These are phyloP conservation scores for Sporisorium iseilematis-ciliati DNA, from an alignment of 1,284 basidiomycete species.

Conservation along the genomic window DNA sequence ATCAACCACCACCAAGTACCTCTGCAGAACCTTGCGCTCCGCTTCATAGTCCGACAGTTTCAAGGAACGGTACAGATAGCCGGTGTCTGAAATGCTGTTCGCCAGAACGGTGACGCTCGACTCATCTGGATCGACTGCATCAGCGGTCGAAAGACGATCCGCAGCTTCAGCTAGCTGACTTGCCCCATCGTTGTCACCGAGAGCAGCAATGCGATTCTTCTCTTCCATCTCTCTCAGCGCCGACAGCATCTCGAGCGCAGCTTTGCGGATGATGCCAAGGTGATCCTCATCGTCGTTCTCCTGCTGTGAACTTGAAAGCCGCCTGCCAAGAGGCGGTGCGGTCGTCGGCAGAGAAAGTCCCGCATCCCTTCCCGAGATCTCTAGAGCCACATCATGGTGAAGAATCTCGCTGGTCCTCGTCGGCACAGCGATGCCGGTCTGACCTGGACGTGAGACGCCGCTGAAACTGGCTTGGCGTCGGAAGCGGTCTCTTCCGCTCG, in stretches of 20 bases:
- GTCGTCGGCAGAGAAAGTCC: not conserved
- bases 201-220: slow-evolving; percentile 44
- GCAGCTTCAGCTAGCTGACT: not conserved
- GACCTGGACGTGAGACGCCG: slow-evolving; percentile 30
- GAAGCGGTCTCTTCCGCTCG: slow-evolving; percentile 37
- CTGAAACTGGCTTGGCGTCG: slow-evolving; percentile 54
- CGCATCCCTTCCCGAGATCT: not conserved
- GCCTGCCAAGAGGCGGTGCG: not conserved
- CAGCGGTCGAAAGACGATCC: not conserved
- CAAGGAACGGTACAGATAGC: slow-evolving; percentile 81
- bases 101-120: slow-evolving; percentile 7
- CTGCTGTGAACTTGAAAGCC: not conserved
- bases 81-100: slow-evolving; percentile 67
- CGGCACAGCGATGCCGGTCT: slow-evolving; percentile 11
- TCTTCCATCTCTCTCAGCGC: slow-evolving; percentile 75
- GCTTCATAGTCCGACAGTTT: slow-evolving; percentile 74
- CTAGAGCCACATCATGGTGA: slow-evolving; percentile 7
- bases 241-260: slow-evolving; percentile 81
- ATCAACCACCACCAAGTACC: slow-evolving; percentile 34
- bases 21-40: slow-evolving; percentile 72
- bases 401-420: slow-evolving; percentile 25
- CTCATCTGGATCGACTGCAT: slow-evolving; percentile 17
- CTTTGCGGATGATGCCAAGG: slow-evolving; percentile 76
- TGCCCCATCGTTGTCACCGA: slow-evolving; percentile 9
- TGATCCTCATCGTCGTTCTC: slow-evolving; percentile 72